Percentiles rank a stretch among this genome's conserved stretches.
Evolutionary conservation across 2,329 filamentous ascomycete species (phyloP).

Genomic region (Xylariaceae sp.): DNA sequence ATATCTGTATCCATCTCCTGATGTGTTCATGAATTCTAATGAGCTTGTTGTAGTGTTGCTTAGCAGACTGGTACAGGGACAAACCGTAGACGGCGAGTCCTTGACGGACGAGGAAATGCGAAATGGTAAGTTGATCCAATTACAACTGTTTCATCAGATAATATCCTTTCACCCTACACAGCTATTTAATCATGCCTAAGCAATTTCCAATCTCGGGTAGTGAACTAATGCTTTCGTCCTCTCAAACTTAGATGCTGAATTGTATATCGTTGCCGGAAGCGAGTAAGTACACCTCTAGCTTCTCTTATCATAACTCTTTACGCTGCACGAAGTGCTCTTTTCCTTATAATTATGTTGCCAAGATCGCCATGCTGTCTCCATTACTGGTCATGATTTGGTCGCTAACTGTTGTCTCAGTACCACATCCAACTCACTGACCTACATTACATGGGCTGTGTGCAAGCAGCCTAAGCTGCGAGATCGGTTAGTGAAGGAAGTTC

Average conservation of each 20-base stretch:
- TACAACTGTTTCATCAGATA: neutral
- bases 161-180: neutral
- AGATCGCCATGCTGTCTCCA: too few species aligned
- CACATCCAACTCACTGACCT: slow-evolving; percentile 49
- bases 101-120: slow-evolving; percentile 28
- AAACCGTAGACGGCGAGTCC: slow-evolving; percentile 5
- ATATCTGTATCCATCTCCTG: too few species aligned
- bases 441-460: slow-evolving; percentile 42
- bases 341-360: too few species aligned
- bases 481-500: slow-evolving; percentile 36
- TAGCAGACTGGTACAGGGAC: slow-evolving; percentile 6
- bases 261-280: slow-evolving; percentile 41
- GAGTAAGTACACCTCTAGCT: slow-evolving; percentile 1
- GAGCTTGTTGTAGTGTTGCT: slow-evolving; percentile 15
- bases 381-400: slow-evolving; percentile 14
- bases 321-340: too few species aligned
- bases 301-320: too few species aligned
- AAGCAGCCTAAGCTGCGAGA: slow-evolving; percentile 28
- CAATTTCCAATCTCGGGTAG: too few species aligned
- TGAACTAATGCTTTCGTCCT: too few species aligned
- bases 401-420: slow-evolving; percentile 46
- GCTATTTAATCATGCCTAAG: neutral
- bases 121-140: neutral
- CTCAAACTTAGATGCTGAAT: slow-evolving; percentile 26
- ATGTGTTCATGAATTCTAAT: slow-evolving; percentile 8